Base-by-base conservation (phyloP, 768 basidiomycete species). In the Gelatoporia subvermispora region DNA sequence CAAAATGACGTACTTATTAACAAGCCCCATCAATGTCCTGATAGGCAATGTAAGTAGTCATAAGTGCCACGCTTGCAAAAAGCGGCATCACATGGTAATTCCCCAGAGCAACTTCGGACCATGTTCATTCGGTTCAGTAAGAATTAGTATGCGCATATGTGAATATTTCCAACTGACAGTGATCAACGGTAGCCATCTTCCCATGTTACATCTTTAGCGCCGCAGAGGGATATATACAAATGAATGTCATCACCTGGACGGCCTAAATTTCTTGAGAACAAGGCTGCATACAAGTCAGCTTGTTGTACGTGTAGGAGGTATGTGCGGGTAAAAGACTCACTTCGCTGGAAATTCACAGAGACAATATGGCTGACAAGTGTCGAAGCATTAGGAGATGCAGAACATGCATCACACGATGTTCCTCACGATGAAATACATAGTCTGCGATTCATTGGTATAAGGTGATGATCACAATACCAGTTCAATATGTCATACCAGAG, bases 301-400 rank as follows among this genome's bases (percentile, higher is more conserved):
- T 8, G 11, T 28, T 38, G 31, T n/a, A 20, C 34, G 13, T 31
- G 28, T 16, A 24, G 13, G 18, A n/a, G 31, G 20, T 3, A 20
- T 15, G 18, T 45, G 10, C 5, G 11, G 22, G 8, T n/a, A n/a
- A 7, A 3, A 4, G 16, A 58, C 72, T 25, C 50, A 84, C 81
- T 85, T 87, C 31, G 81, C 74, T 1, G 82, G 84, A 50, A 76
- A 81, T 66, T 85, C 83, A 44, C 80, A 81, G 1, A 76, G 66
- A 57, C 78, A 79, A 54, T 76, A 79, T 8, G 76, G 76, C 78
- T 76, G 55, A 43, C 18, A 2, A 44, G 47, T 45, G 38, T 4
- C 43, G 18, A 3, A 24, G 48, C 5, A 43, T 21, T 13, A 45
- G 23, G 18, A 41, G 16, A 37, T 25, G 35, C 41, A 37, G 44